Base-by-base conservation (phyloP, 169 alveolate genomes). In the Cryptosporidium sp. region DNA sequence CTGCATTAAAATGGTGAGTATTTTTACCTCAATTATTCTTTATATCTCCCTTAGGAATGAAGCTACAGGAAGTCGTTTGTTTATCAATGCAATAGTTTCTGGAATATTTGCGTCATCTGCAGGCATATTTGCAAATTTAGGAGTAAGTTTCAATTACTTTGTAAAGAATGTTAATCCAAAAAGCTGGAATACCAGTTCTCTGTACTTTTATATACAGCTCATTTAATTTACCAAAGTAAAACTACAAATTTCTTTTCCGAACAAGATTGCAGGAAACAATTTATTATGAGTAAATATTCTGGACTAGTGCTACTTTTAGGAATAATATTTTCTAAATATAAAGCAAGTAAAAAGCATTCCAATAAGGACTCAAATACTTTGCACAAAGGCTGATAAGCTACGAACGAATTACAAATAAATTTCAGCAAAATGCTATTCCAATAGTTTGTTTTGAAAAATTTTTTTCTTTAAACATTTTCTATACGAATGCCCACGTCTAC, bases 1-100 rank as follows among this genome's bases (percentile, higher is more conserved):
- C 98, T 45, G 98, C 99, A n/a, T 94, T 96, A n/a, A 84, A 93
- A 35, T 96, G 98, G 97, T 91, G 87, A 45, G 67, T 45, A 3
- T 16, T 14, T 10, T 6, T 48, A 26, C 44, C n/a, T 29, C 2
- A 44, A 10, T 45, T n/a, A 42, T 44, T 70, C 12, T 7, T 6
- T 14, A 70, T 70, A 39, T 37, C 33, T 70, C 39, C 39, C 10
- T 44, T 70, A 16, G 67, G 65, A 26, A 48, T 29, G 18, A 70
- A 45, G 4, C n/a, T 44, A 69, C 84, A 18, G 14, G 67, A 70
- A 48, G 39, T 2, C 35, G 3, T 21, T 44, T 70, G 26, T 45
- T 45, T 23, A 39, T 16, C 18, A 45, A 70, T 70, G 39, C 84
- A 37, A 29, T 70, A 44, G n/a, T 70, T 29, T 26, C 65, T 9